A percentile compares a stretch with the other conserved stretches of the same genome.
Conservation (phyloP, 1,139 yeast genomes). For the Chernovozyma sophiae-reginae region DNA sequence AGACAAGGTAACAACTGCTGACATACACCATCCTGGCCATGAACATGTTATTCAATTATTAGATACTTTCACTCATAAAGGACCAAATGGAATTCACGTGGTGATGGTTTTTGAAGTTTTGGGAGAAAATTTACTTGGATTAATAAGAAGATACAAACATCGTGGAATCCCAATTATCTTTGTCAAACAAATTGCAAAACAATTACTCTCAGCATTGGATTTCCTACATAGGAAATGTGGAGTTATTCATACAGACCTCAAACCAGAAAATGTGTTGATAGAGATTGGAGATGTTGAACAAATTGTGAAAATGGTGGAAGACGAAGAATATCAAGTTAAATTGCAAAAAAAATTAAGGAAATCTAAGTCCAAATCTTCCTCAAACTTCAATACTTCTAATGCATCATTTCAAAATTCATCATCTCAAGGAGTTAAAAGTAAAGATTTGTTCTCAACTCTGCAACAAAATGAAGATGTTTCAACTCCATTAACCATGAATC, state of each 20-base stretch:
- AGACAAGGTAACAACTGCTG: conserved; percentile 41
- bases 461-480: conserved; percentile 4
- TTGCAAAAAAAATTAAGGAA: conserved; percentile 31
- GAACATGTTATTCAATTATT: conserved; percentile 59
- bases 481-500: conserved; percentile 7
- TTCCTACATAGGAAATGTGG: conserved; percentile 83
- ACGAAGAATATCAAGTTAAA: conserved; percentile 48
- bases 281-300: conserved; percentile 76
- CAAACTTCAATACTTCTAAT: conserved; percentile 10
- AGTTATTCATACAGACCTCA: conserved; percentile 85
- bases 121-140: conserved; percentile 74
- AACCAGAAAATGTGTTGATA: conserved; percentile 84
- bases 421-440: not conserved
- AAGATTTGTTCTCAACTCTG: not conserved
- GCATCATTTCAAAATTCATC: conserved; percentile 11
- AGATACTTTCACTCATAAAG: conserved; percentile 64
- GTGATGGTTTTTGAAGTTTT: conserved; percentile 88
- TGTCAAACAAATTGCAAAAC: conserved; percentile 79
- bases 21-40: conserved; percentile 60
- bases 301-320: conserved; percentile 54
- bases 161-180: conserved; percentile 71
- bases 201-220: conserved; percentile 70
- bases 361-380: not conserved
- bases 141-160: conserved; percentile 63
- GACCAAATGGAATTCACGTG: conserved; percentile 74